Evolutionary conservation across 768 basidiomycete genomes (phyloP).

Genomic region (Serendipita indica): DNA sequence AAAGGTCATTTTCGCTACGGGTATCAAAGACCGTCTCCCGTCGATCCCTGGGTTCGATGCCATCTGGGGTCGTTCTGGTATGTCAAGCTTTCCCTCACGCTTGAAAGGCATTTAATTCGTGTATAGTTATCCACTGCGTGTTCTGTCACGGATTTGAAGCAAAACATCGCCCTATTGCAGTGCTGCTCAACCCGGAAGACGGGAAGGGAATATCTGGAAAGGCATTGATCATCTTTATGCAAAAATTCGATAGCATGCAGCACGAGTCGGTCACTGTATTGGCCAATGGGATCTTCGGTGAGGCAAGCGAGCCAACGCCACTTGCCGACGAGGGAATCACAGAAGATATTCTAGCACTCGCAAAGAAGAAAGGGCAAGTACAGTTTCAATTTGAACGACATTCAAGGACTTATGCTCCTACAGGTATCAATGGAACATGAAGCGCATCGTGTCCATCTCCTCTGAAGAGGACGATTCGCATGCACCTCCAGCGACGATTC

Average conservation of each 20-base stretch:
- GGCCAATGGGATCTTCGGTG: constrained; percentile 1
- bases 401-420: neutral
- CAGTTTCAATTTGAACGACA: too few species aligned
- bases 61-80: neutral
- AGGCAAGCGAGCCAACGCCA: neutral
- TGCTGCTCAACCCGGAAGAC: neutral
- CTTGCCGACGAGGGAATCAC: neutral
- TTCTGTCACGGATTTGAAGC: constrained; percentile 1
- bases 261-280: neutral
- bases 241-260: neutral
- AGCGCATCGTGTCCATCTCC: neutral
- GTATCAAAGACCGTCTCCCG: neutral
- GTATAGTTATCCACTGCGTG: constrained; percentile 1
- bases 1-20: neutral
- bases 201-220: neutral
- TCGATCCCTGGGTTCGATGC: neutral
- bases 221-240: neutral
- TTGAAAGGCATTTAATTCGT: neutral
- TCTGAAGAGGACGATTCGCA: neutral
- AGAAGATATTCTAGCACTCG: neutral
- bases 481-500: neutral
- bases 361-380: neutral
- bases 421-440: neutral
- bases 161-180: neutral
- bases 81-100: neutral